Percentiles rank a stretch among this genome's conserved stretches.
phyloP scores from a whole-genome alignment of 2,329 filamentous ascomycete species.

The Aspergillus ustus region DNA sequence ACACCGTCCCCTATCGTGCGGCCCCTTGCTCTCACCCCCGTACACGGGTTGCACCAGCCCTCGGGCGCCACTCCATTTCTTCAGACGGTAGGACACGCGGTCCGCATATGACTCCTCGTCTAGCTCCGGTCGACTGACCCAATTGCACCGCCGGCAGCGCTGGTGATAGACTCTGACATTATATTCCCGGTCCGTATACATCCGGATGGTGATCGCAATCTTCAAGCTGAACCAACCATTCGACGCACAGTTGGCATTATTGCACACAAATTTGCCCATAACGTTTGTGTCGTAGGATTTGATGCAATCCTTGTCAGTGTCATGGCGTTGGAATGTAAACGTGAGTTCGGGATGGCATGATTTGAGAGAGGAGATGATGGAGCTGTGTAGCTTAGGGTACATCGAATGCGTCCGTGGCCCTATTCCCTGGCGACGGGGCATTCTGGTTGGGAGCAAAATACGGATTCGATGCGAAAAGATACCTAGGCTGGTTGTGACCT shows the following conservation, averaged over 20 bases:
- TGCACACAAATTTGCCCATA: slow-evolving; percentile 48
- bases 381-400: slow-evolving; percentile 37
- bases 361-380: slow-evolving; percentile 35
- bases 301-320: slow-evolving; percentile 31
- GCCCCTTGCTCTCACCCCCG: slow-evolving; percentile 28
- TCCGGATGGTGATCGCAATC: slow-evolving; percentile 50
- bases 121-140: slow-evolving; percentile 39
- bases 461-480: too few species aligned
- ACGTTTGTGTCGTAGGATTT: slow-evolving; percentile 47
- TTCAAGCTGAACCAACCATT: slow-evolving; percentile 47
- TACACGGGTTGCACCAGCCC: slow-evolving; percentile 25
- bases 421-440: neutral
- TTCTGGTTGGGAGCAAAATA: neutral
- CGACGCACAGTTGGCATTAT: slow-evolving; percentile 36
- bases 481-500: too few species aligned
- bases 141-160: slow-evolving; percentile 43
- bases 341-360: slow-evolving; percentile 28
- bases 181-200: slow-evolving; percentile 44
- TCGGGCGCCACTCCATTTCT: slow-evolving; percentile 45
- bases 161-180: slow-evolving; percentile 53
- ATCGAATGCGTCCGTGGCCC: slow-evolving; percentile 38
- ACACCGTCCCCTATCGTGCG: slow-evolving; percentile 34
- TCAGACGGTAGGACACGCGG: slow-evolving; percentile 49
- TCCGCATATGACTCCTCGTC: slow-evolving; percentile 47
- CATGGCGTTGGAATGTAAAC: slow-evolving; percentile 37